Evolutionary conservation across 2,329 filamentous ascomycete genomes (phyloP).

Genomic region (Nigrospora osmanthi): DNA sequence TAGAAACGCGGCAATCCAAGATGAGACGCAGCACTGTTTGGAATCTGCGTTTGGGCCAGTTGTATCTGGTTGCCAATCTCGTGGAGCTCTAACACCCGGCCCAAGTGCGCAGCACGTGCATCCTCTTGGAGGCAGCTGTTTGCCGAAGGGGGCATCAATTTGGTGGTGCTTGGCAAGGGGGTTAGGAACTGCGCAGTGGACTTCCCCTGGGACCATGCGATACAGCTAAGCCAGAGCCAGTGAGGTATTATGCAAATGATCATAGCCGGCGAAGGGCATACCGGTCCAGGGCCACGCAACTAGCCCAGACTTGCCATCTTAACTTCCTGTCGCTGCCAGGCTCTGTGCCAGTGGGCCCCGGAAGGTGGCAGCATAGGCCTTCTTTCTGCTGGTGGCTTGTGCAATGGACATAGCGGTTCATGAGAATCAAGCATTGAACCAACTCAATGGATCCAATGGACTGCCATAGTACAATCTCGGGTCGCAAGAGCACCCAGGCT

Average conservation of each 20-base stretch:
- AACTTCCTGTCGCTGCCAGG: background rate
- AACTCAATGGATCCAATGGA: background rate
- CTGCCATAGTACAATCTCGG: background rate
- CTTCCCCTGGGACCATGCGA: background rate
- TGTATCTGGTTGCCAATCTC: background rate
- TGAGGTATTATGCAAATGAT: background rate
- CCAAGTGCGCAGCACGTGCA: background rate
- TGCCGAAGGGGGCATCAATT: background rate
- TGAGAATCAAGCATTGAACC: constrained; percentile 1
- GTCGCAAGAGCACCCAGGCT: background rate
- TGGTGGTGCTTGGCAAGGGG: background rate
- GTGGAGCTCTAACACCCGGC: background rate
- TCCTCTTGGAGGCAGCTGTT: background rate
- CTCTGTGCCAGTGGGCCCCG: background rate
- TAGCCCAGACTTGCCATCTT: background rate
- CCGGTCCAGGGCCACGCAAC: background rate
- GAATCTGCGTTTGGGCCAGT: background rate
- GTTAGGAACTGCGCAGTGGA: background rate
- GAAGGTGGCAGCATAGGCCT: background rate
- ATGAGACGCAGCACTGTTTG: background rate
- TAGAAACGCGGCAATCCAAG: background rate
- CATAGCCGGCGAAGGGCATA: background rate
- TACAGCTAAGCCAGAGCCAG: background rate
- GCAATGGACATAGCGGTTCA: background rate
- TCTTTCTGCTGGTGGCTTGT: background rate